Conservation (phyloP, 2,329 filamentous ascomycete genomes). For the Colletotrichum plurivorum region DNA sequence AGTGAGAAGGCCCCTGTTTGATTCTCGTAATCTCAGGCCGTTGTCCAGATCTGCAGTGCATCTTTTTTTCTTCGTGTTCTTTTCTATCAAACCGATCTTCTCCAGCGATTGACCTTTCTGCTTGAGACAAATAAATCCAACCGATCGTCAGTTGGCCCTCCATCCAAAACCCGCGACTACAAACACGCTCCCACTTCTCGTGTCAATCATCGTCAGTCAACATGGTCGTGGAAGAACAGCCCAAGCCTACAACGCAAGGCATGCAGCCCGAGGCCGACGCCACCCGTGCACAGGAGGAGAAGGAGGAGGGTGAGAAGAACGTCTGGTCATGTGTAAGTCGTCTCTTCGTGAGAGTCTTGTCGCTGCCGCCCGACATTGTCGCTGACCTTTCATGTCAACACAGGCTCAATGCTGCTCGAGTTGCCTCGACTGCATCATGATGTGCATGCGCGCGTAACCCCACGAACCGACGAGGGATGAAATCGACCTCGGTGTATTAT, state of each 20-base stretch:
- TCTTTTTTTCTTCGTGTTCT: not conserved
- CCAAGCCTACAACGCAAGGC: slow-evolving; percentile 13
- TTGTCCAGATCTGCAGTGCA: not conserved
- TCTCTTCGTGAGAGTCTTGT: not conserved
- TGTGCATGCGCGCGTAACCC: slow-evolving; percentile 13
- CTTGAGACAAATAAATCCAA: not conserved
- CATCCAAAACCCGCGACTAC: not conserved
- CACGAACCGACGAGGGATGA: not conserved
- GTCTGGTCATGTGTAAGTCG: slow-evolving; percentile 16
- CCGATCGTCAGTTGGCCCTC: not conserved
- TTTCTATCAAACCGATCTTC: not conserved
- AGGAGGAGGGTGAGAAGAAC: slow-evolving; percentile 15
- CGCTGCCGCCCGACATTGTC: not conserved
- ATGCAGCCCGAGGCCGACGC: slow-evolving; percentile 12
- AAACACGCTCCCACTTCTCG: slow-evolving; percentile 4
- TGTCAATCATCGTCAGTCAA: not conserved
- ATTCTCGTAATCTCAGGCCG: not conserved
- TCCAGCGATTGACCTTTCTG: not conserved
- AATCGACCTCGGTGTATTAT: too few species aligned
- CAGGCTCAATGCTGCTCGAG: slow-evolving; percentile 26
- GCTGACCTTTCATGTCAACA: not conserved
- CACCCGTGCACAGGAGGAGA: slow-evolving; percentile 3
- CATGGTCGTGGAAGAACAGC: slow-evolving; percentile 27
- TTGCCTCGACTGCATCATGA: slow-evolving; percentile 22
- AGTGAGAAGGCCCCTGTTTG: slow-evolving; percentile 6